Percentiles rank a stretch among this genome's conserved stretches.
phyloP scores from a whole-genome alignment of 805 yeast genomes.

The Metschnikowia anglica region DNA sequence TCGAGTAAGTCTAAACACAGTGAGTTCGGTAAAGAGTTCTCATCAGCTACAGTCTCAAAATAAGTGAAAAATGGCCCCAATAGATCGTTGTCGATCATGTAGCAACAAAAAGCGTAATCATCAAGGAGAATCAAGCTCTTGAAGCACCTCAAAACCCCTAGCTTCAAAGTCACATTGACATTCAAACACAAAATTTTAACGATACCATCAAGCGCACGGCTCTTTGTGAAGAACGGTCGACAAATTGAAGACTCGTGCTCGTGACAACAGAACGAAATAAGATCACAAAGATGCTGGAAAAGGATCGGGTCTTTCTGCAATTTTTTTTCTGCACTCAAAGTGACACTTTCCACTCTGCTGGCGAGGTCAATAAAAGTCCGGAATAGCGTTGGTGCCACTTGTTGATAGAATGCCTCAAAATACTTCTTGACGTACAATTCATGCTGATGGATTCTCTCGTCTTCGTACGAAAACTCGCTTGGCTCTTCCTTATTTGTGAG shows the following conservation, averaged over 20 bases:
- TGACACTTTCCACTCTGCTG: conserved; percentile 2
- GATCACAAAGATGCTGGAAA: conserved; percentile 63
- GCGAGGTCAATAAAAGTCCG: conserved; percentile 43
- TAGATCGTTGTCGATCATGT: conserved; percentile 55
- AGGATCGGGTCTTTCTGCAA: conserved; percentile 40
- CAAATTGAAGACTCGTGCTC: conserved; percentile 61
- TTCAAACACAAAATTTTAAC: conserved; percentile 43
- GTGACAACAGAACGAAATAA: conserved; percentile 63
- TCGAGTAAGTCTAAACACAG: conserved; percentile 70
- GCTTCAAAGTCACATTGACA: conserved; percentile 52
- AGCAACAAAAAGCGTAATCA: conserved; percentile 58
- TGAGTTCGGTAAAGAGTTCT: conserved; percentile 69
- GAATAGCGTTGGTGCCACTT: conserved; percentile 61
- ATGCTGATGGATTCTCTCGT: conserved; percentile 2
- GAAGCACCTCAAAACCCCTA: conserved; percentile 69
- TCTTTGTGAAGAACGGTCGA: conserved; percentile 61
- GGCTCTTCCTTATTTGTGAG: conserved; percentile 9
- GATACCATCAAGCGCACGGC: conserved; percentile 57
- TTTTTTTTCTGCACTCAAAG: conserved; percentile 5
- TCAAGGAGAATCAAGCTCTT: conserved; percentile 60
- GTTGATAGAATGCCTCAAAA: conserved; percentile 58
- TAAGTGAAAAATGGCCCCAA: conserved; percentile 50
- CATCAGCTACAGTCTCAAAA: conserved; percentile 46
- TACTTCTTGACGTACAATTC: conserved; percentile 40
- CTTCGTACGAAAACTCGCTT: not conserved